phyloP scores from a whole-genome alignment of 1,139 yeast genomes.

The Hansenula anomala region DNA sequence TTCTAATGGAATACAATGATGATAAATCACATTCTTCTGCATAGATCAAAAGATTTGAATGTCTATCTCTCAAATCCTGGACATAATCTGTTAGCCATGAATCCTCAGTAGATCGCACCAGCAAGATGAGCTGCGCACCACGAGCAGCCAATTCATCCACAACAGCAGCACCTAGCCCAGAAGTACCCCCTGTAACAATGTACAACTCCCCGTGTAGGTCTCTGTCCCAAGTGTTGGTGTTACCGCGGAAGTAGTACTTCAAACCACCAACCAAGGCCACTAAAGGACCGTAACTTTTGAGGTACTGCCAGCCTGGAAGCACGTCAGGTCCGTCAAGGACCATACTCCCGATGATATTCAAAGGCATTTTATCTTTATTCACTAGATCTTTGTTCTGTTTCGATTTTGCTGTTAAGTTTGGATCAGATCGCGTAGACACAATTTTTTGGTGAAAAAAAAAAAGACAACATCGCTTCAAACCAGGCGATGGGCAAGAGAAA shows the following conservation, averaged over 20 bases:
- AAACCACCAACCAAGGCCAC: slow-evolving; percentile 40
- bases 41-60: slow-evolving; percentile 71
- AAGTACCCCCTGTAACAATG: slow-evolving; percentile 82
- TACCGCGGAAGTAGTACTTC: slow-evolving; percentile 75
- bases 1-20: slow-evolving; percentile 71
- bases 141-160: slow-evolving; percentile 67
- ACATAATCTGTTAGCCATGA: slow-evolving; percentile 78
- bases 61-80: slow-evolving; percentile 65
- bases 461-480: background rate
- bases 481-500: slow-evolving; percentile 1
- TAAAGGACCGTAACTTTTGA: slow-evolving; percentile 52
- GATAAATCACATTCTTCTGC: slow-evolving; percentile 85
- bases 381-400: background rate
- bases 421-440: no score
- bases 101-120: slow-evolving; percentile 62
- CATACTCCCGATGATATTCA: slow-evolving; percentile 66
- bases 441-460: background rate
- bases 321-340: slow-evolving; percentile 65
- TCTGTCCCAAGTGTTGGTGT: slow-evolving; percentile 83
- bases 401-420: no score
- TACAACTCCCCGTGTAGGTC: slow-evolving; percentile 89
- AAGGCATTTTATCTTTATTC: slow-evolving; percentile 55
- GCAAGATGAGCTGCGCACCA: slow-evolving; percentile 84
- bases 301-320: slow-evolving; percentile 66
- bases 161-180: slow-evolving; percentile 80